Percentiles rank a stretch among this genome's conserved stretches.
Conservation (phyloP, 441 rosid species). For the Syzygium syzygioides region DNA sequence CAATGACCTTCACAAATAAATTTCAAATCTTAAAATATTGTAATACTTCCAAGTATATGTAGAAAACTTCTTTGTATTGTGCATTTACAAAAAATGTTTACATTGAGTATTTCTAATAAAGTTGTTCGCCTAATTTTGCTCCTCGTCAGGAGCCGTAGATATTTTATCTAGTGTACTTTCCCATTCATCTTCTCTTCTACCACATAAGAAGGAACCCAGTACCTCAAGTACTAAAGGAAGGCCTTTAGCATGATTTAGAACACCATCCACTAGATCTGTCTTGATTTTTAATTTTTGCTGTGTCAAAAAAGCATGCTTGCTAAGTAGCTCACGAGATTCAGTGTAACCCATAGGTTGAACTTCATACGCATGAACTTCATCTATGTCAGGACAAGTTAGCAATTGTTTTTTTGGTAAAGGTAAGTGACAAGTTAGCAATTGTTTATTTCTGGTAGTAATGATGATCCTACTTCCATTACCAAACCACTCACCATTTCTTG, state of each 20-base stretch:
- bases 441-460: not conserved
- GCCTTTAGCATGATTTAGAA: not conserved
- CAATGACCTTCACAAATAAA: too few species aligned
- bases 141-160: not conserved
- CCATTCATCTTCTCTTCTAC: not conserved
- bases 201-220: not conserved
- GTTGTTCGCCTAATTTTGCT: too few species aligned
- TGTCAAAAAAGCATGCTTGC: rapidly evolving
- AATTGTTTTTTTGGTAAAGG: too few species aligned
- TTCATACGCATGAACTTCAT: not conserved
- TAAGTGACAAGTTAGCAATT: not conserved
- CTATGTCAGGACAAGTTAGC: not conserved
- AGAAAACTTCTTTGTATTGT: too few species aligned
- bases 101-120: too few species aligned
- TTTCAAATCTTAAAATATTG: too few species aligned
- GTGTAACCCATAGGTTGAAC: rapidly evolving
- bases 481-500: not conserved
- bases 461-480: not conserved
- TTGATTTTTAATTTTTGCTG: not conserved
- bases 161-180: not conserved
- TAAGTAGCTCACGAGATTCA: not conserved
- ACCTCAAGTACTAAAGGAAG: not conserved
- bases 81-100: too few species aligned
- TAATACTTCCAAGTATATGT: too few species aligned
- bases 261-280: not conserved